Conservation (phyloP, 768 basidiomycete genomes). For the Hortiboletus campestris region DNA sequence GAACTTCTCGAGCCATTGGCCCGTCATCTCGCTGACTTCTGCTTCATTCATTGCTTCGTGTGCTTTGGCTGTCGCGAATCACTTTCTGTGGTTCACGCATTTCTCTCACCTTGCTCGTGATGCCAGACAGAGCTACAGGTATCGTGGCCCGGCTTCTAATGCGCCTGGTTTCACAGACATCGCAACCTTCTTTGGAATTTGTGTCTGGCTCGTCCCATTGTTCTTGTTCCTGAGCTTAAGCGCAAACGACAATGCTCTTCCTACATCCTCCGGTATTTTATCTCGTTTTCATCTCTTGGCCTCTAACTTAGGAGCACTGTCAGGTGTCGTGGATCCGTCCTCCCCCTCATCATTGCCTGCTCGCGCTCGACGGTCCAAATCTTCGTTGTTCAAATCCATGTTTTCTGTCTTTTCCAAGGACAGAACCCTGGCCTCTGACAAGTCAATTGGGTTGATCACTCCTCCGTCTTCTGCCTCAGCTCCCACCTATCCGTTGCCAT, state of each 20-base stretch:
- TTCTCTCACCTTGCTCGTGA: conserved; percentile 74
- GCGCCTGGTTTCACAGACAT: conserved; percentile 65
- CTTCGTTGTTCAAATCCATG: conserved; percentile 69
- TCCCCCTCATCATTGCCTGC: conserved; percentile 18
- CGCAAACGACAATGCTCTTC: conserved; percentile 95
- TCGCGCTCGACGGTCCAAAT: conserved; percentile 42
- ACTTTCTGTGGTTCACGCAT: conserved; percentile 97
- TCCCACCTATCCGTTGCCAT: conserved; percentile 22
- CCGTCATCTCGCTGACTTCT: conserved; percentile 88
- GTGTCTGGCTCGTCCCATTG: conserved; percentile 87
- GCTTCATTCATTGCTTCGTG: conserved; percentile 83
- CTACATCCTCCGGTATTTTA: conserved; percentile 55
- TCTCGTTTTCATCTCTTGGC: neutral
- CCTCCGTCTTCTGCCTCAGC: conserved; percentile 42
- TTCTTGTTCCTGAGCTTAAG: conserved; percentile 95
- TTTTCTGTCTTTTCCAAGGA: conserved; percentile 44
- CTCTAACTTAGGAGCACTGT: neutral
- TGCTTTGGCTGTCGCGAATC: conserved; percentile 79
- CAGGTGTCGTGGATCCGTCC: conserved; percentile 26
- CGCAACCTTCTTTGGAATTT: conserved; percentile 79
- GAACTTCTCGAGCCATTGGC: conserved; percentile 91
- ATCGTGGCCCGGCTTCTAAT: conserved; percentile 37
- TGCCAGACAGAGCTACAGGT: conserved; percentile 49
- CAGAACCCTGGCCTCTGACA: conserved; percentile 43
- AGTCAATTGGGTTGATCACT: conserved; percentile 69